These are phyloP conservation scores for Fusarium duplospermum DNA, from an alignment of 2,329 filamentous ascomycete species.

Conservation along the genomic window DNA sequence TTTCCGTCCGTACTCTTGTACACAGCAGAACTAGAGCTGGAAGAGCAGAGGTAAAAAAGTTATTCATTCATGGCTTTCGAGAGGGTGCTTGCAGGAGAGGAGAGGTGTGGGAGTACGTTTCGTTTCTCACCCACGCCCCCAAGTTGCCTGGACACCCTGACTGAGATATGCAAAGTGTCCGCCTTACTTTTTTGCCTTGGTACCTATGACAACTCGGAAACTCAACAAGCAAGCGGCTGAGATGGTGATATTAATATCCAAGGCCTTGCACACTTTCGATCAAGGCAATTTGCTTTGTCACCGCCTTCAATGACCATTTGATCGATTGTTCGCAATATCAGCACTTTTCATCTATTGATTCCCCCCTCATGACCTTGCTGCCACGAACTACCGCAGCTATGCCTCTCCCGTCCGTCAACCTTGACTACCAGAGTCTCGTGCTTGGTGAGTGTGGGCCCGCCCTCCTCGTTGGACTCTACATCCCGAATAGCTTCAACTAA, in stretches of 20 bases:
- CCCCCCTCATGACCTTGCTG: conserved; percentile 28
- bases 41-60: background rate
- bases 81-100: background rate
- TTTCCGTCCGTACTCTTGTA: background rate
- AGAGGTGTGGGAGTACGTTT: background rate
- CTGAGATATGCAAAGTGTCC: background rate
- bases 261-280: background rate
- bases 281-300: background rate
- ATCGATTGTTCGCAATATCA: background rate
- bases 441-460: conserved; percentile 15
- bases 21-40: background rate
- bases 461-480: background rate
- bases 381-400: conserved; percentile 1
- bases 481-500: background rate
- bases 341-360: background rate
- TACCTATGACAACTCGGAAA: background rate
- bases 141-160: background rate
- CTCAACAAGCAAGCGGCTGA: background rate
- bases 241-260: background rate
- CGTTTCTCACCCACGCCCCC: background rate
- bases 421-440: conserved; percentile 13
- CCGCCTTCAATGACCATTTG: background rate
- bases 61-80: background rate
- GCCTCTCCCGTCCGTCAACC: background rate
- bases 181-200: background rate